Conservation (phyloP, 2,329 filamentous ascomycete species). For the Talaromyces albobiverticillius region DNA sequence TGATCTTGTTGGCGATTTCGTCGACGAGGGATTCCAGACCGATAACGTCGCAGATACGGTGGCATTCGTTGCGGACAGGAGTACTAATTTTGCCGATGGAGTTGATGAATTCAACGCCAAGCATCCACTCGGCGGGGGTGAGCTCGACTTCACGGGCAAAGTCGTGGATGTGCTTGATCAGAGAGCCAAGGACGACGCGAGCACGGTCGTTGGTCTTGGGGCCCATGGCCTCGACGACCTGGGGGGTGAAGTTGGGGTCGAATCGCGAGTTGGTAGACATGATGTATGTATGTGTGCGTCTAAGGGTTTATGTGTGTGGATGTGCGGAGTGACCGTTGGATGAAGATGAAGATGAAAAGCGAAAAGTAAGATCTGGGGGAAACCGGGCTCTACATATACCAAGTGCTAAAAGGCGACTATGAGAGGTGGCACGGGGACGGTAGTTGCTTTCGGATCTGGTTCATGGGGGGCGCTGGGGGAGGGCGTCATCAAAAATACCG, state of each 20-base stretch:
- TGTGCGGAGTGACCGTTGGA: neutral
- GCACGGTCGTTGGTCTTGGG: constrained; percentile 65
- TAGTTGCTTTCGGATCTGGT: constrained; percentile 1
- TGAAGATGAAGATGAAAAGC: neutral
- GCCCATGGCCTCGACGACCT: constrained; percentile 71
- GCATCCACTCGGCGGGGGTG: constrained; percentile 73
- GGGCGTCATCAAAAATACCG: constrained; percentile 2
- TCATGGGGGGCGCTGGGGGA: no score
- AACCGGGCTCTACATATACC: neutral
- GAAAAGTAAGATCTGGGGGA: neutral
- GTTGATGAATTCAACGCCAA: constrained; percentile 73
- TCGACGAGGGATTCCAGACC: constrained; percentile 74
- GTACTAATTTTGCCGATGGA: constrained; percentile 67
- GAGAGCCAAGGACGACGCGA: constrained; percentile 59
- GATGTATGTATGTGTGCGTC: neutral
- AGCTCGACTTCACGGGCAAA: constrained; percentile 76
- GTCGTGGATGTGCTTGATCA: constrained; percentile 73
- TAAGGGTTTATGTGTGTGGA: neutral
- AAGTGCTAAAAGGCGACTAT: neutral
- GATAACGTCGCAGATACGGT: constrained; percentile 69
- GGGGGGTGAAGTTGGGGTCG: constrained; percentile 73
- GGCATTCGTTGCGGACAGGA: constrained; percentile 69
- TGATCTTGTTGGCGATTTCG: constrained; percentile 69
- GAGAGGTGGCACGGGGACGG: neutral
- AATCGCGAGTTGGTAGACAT: constrained; percentile 44